Base-by-base conservation (phyloP, 106 monocot species). In the Gastrodia elata region DNA sequence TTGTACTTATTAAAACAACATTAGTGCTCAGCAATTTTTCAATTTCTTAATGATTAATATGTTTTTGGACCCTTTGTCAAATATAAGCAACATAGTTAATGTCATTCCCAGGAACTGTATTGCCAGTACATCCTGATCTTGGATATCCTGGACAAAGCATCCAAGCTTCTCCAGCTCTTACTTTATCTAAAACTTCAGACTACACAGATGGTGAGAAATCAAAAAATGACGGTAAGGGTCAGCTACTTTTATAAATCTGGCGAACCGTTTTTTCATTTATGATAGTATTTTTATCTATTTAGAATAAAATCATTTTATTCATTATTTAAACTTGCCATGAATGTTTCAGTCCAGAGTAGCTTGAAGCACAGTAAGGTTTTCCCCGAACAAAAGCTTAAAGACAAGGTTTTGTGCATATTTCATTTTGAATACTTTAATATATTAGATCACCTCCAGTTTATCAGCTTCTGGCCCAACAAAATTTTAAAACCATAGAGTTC, bases 51-150 rank as follows among this genome's bases (percentile, higher is more conserved):
- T 48, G 48, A 48, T 16, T 20, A 48, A 48, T 48, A 48, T 16
- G n/a, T n/a, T n/a, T n/a, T n/a, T n/a, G n/a, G n/a, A n/a, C n/a
- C n/a, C n/a, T n/a, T n/a, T n/a, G n/a, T n/a, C 20, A 20, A 48
- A 48, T 48, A 14, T 48, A 48, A 16, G 48, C 48, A 48, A 16
- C 48, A 48, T 48, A 16, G 48, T 20, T 48, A 15, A 48, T 59
- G 59, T 59, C 59, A 27, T 27, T 59, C 24, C 59, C 27, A 43
- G 70, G 42, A 16, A 27, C 41, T 70, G 40, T 11, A 15, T 8
- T 41, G 26, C 70, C 70, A 40, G 70, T 4, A 70, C 40, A 33
- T 65, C 25, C 34, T 79, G 61, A 27, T 73, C 25, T 59, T 59
- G 27, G 59, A 59, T 28, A 59, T 59, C 20, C 59, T 10, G 59